These are phyloP conservation scores for Aspergillus biplanus DNA, from an alignment of 495 filamentous ascomycete genomes.

Conservation along the genomic window DNA sequence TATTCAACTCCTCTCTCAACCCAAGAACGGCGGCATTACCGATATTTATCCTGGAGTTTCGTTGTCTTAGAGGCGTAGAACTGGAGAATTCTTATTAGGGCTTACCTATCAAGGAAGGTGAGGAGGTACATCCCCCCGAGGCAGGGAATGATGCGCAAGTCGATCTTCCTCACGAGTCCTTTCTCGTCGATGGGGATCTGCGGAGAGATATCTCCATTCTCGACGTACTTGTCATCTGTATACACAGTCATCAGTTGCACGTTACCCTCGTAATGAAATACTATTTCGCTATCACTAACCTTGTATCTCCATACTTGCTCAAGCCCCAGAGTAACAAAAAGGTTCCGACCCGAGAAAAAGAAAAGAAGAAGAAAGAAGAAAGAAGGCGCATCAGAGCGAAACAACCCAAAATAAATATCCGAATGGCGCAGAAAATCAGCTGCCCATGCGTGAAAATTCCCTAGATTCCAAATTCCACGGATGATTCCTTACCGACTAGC, in stretches of 20 bases:
- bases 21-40: conserved; percentile 59
- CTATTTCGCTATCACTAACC: too few species aligned
- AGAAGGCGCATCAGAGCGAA: too few species aligned
- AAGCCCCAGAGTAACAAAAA: too few species aligned
- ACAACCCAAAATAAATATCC: too few species aligned
- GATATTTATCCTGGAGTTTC: conserved; percentile 54
- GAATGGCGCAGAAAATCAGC: too few species aligned
- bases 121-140: conserved; percentile 76
- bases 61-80: neutral
- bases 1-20: conserved; percentile 59
- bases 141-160: conserved; percentile 73
- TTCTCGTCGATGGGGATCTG: conserved; percentile 55
- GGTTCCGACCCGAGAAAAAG: too few species aligned
- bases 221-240: conserved; percentile 5
- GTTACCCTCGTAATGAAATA: too few species aligned
- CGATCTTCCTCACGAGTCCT: conserved; percentile 68
- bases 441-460: too few species aligned
- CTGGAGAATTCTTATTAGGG: conserved; percentile 16
- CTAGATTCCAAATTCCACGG: too few species aligned
- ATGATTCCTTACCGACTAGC: too few species aligned
- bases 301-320: neutral
- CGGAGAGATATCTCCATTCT: neutral
- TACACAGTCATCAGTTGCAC: neutral
- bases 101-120: conserved; percentile 74
- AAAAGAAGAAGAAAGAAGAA: too few species aligned